Evolutionary conservation across 2,329 filamentous ascomycete genomes (phyloP).

Genomic region (Colletotrichum costaricense): DNA sequence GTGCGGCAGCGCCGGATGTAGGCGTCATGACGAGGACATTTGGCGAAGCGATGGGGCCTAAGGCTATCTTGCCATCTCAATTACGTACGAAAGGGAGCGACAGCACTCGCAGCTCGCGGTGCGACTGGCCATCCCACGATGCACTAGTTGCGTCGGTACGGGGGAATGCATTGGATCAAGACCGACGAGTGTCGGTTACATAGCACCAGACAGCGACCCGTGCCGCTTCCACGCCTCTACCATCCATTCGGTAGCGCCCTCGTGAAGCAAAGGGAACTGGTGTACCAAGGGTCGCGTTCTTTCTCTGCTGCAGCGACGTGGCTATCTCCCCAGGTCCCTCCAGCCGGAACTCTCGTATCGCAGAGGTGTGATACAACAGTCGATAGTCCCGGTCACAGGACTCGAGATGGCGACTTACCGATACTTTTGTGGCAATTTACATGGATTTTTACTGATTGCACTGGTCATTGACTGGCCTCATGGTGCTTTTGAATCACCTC

Average conservation of each 20-base stretch:
- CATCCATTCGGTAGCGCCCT: neutral
- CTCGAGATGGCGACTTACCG: neutral
- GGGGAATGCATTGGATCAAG: neutral
- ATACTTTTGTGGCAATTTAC: neutral
- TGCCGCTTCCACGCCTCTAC: neutral
- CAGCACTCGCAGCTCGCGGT: neutral
- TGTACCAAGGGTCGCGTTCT: neutral
- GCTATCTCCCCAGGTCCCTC: neutral
- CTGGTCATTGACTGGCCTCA: neutral
- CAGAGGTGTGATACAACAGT: conserved; percentile 28
- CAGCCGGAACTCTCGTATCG: conserved; percentile 2
- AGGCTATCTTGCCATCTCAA: neutral
- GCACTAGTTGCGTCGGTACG: neutral
- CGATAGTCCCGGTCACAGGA: conserved; percentile 28
- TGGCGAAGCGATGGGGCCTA: neutral
- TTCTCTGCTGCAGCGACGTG: neutral
- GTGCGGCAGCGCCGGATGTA: conserved; percentile 18
- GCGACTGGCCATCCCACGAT: conserved; percentile 10
- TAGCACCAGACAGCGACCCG: neutral
- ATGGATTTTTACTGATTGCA: neutral
- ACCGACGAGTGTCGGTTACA: neutral
- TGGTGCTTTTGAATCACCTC: neutral
- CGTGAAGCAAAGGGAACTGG: neutral
- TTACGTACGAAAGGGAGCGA: conserved; percentile 26
- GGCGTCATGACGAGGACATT: conserved; percentile 31